Percentiles rank a stretch among this genome's conserved stretches.
Evolutionary conservation across 345 rosid genomes (phyloP).

Genomic region (Gossypium rotundifolium): DNA sequence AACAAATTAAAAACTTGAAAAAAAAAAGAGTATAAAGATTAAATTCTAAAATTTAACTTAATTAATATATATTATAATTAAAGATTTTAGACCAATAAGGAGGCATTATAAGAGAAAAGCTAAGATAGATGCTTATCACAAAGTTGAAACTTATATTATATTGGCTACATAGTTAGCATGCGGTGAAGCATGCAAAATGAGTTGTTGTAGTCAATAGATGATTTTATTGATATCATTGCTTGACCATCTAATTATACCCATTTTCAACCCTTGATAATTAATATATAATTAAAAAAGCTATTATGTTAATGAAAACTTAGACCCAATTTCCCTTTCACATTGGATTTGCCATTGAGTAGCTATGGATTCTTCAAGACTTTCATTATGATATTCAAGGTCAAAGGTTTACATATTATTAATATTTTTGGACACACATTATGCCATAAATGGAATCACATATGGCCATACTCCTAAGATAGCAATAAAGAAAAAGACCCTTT

Average conservation of each 20-base stretch:
- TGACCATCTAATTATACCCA: slow-evolving; percentile 10
- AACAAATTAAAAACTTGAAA: not conserved
- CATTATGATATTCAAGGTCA: slow-evolving; percentile 11
- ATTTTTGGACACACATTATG: not conserved
- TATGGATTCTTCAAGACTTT: slow-evolving; percentile 16
- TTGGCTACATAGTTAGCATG: slow-evolving; percentile 20
- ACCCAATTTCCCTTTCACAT: slow-evolving; percentile 12
- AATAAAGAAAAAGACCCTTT: not conserved
- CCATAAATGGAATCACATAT: slow-evolving; percentile 19
- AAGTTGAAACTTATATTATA: not conserved
- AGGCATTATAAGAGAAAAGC: not conserved
- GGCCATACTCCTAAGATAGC: slow-evolving; percentile 8
- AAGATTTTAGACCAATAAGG: not conserved
- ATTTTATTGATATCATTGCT: slow-evolving; percentile 5
- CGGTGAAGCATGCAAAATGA: slow-evolving; percentile 22
- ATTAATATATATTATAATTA: no score
- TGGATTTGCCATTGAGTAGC: slow-evolving; percentile 39
- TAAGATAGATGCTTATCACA: not conserved
- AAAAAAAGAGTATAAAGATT: no score
- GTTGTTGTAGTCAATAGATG: not conserved
- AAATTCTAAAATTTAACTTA: no score
- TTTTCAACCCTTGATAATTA: slow-evolving; percentile 5
- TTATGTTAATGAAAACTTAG: slow-evolving; percentile 20
- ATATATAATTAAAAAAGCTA: slow-evolving; percentile 1
- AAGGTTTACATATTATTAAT: slow-evolving; percentile 5